phyloP scores from a whole-genome alignment of 2,329 filamentous ascomycete species.

The Cytospora mali region DNA sequence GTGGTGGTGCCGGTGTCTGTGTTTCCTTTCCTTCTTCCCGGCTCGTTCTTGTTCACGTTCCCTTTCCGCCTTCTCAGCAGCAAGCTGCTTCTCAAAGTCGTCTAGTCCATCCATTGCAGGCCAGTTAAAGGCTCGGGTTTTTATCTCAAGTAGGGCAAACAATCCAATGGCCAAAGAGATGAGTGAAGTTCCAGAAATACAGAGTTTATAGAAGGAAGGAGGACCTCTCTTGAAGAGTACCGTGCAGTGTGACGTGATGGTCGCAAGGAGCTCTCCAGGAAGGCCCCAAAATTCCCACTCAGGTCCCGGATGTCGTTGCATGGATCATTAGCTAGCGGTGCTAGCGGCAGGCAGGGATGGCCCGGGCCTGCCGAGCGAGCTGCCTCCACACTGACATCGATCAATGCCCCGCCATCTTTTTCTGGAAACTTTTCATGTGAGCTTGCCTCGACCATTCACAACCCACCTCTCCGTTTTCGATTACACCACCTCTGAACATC shows the following conservation, averaged over 20 bases:
- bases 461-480: background rate
- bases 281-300: constrained; percentile 6
- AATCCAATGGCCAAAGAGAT: background rate
- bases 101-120: constrained; percentile 35
- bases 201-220: background rate
- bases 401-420: constrained; percentile 13
- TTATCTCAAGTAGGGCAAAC: background rate
- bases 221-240: background rate
- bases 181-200: background rate
- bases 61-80: constrained; percentile 40
- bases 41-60: constrained; percentile 35
- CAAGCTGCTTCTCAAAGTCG: constrained; percentile 44
- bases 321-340: background rate
- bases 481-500: background rate
- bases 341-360: constrained; percentile 19
- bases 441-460: background rate
- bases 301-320: background rate
- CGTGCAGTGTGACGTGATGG: constrained; percentile 14
- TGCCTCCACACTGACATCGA: constrained; percentile 9
- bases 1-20: constrained; percentile 35
- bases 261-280: constrained; percentile 3
- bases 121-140: background rate
- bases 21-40: constrained; percentile 35
- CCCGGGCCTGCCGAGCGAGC: background rate
- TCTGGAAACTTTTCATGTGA: constrained; percentile 25